phyloP scores from a whole-genome alignment of 2,329 filamentous ascomycete species.

The Colletotrichum plurivorum region DNA sequence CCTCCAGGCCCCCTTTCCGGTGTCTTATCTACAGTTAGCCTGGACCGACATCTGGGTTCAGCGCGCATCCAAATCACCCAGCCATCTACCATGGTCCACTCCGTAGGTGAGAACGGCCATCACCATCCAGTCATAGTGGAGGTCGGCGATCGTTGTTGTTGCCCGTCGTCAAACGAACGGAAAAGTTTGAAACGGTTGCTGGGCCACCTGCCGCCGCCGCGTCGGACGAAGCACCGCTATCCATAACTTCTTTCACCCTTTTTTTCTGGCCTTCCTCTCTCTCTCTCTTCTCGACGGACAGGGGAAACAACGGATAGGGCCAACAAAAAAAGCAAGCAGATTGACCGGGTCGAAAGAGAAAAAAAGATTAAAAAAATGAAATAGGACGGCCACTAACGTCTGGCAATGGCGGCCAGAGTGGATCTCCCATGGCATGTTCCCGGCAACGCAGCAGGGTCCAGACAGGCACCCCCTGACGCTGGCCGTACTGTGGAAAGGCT shows the following conservation, averaged over 20 bases:
- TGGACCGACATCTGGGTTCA: conserved; percentile 26
- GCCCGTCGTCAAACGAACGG: conserved; percentile 15
- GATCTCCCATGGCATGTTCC: conserved; percentile 32
- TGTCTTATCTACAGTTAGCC: conserved; percentile 30
- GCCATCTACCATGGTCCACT: conserved; percentile 36
- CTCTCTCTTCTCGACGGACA: not conserved
- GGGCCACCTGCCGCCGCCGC: not conserved
- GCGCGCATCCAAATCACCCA: conserved; percentile 40
- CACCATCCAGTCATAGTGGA: too few relatives aligned
- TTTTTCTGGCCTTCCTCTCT: not conserved
- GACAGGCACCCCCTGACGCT: conserved; percentile 28
- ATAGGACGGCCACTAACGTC: conserved; percentile 35
- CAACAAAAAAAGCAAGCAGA: not conserved
- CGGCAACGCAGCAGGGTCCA: conserved; percentile 37
- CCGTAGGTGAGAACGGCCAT: not conserved
- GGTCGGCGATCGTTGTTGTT: not conserved
- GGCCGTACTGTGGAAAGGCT: conserved; percentile 33
- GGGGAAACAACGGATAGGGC: conserved; percentile 10
- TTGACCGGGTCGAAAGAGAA: not conserved
- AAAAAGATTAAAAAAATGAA: conserved; percentile 24
- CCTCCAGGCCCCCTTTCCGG: not conserved
- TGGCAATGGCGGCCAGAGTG: conserved; percentile 31
- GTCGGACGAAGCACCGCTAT: not conserved
- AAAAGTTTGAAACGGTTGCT: conserved; percentile 14
- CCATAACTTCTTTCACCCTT: not conserved